These are phyloP conservation scores for Otatea glauca DNA, from an alignment of 176 grass and related monocot genomes.

Conservation along the genomic window DNA sequence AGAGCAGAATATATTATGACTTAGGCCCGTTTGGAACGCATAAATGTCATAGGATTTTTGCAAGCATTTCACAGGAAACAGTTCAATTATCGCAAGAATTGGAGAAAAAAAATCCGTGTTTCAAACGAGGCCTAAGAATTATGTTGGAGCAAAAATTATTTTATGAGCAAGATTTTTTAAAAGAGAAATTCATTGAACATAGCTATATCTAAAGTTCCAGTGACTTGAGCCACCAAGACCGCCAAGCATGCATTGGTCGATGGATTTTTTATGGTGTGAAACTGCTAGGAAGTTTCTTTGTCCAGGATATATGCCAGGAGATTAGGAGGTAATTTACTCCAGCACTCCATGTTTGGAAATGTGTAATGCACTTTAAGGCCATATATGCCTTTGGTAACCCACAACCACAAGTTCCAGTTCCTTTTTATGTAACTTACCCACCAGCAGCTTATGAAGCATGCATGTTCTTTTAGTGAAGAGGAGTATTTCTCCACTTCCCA, in stretches of 20 bases:
- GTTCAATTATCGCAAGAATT: too few species aligned
- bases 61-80: too few species aligned
- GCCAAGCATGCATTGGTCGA: neutral
- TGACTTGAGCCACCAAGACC: neutral
- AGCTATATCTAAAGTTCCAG: neutral
- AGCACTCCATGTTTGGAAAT: conserved; percentile 6
- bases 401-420: conserved; percentile 1
- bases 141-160: neutral
- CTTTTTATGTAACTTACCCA: neutral
- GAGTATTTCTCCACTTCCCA: neutral
- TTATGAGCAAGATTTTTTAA: neutral
- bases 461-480: neutral
- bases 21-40: neutral
- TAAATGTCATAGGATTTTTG: too few species aligned
- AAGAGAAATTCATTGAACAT: neutral
- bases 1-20: neutral
- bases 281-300: conserved; percentile 4
- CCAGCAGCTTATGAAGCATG: neutral
- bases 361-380: conserved; percentile 21
- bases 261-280: conserved; percentile 1
- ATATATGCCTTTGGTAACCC: conserved; percentile 3
- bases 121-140: too few species aligned
- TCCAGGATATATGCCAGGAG: conserved; percentile 21
- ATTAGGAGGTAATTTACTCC: conserved; percentile 36
- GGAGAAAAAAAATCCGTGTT: too few species aligned